Conservation (phyloP, 768 basidiomycete species). For the Mycena filopes region DNA sequence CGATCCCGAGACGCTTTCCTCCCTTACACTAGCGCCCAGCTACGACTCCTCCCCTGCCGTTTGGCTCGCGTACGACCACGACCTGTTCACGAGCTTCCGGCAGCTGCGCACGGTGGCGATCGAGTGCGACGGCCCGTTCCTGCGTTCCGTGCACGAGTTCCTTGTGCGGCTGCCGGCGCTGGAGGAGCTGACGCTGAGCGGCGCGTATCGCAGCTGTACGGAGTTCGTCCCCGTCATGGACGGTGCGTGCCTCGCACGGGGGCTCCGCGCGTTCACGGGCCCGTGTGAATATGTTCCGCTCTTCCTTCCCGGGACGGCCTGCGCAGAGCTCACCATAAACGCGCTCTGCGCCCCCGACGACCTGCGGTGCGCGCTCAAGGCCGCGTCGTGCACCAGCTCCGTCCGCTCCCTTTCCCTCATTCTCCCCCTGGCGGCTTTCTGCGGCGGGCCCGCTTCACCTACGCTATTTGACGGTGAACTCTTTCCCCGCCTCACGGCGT, state of each 20-base stretch:
- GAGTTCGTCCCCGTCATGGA: not conserved
- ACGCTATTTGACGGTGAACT: not conserved
- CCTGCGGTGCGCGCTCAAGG: not conserved
- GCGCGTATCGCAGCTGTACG: slow-evolving; percentile 1
- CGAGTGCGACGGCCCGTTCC: slow-evolving; percentile 25
- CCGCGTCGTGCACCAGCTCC: not conserved
- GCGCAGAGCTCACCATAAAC: slow-evolving; percentile 1
- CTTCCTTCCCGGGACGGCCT: slow-evolving; percentile 9
- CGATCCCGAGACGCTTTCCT: slow-evolving; percentile 1
- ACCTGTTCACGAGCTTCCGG: slow-evolving; percentile 9
- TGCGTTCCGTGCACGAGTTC: slow-evolving; percentile 12
- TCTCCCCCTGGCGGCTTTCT: not conserved
- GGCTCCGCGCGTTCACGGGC: slow-evolving; percentile 2
- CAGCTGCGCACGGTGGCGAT: slow-evolving; percentile 12
- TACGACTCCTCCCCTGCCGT: slow-evolving; percentile 24
- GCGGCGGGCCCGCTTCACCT: not conserved
- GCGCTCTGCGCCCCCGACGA: not conserved
- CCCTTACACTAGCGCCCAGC: slow-evolving; percentile 16
- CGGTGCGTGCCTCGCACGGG: not conserved
- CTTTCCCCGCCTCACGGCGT: not conserved
- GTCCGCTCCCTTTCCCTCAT: not conserved
- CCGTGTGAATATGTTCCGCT: slow-evolving; percentile 14
- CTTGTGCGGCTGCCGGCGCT: slow-evolving; percentile 17
- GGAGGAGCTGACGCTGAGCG: slow-evolving; percentile 3
- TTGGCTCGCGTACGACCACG: slow-evolving; percentile 19